phyloP scores from a whole-genome alignment of 2,329 filamentous ascomycete species.

The Diaporthe amygdali region DNA sequence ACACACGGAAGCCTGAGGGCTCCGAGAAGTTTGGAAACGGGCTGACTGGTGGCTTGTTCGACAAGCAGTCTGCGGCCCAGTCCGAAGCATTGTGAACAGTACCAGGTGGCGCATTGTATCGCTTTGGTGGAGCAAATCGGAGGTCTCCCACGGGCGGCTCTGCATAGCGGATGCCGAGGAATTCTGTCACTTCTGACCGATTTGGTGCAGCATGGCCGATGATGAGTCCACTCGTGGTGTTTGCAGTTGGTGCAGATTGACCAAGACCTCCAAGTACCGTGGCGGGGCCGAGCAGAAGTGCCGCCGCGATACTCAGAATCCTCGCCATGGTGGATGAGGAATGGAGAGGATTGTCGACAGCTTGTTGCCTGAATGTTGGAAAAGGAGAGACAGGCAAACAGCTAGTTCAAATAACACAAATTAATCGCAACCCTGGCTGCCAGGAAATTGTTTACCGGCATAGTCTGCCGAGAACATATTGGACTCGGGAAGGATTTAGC shows the following conservation, averaged over 20 bases:
- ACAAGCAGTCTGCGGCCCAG: neutral
- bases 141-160: conserved; percentile 3
- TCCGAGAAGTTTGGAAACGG: neutral
- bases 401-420: neutral
- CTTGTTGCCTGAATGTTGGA: neutral
- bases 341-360: neutral
- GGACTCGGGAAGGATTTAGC: neutral
- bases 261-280: neutral
- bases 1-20: conserved; percentile 4
- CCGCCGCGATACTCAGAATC: neutral
- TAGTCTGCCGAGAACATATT: neutral
- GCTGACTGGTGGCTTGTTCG: conserved; percentile 12
- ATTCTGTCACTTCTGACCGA: conserved; percentile 14
- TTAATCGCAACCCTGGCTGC: neutral
- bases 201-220: conserved; percentile 14
- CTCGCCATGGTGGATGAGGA: neutral
- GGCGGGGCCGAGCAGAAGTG: neutral
- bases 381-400: neutral
- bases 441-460: neutral
- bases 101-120: conserved; percentile 5
- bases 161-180: conserved; percentile 17
- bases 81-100: conserved; percentile 1
- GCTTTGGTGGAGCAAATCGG: neutral
- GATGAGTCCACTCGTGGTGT: conserved; percentile 15
- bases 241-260: neutral